phyloP scores from a whole-genome alignment of 116 monocot genomes.

The Trichopus zeylanicus region DNA sequence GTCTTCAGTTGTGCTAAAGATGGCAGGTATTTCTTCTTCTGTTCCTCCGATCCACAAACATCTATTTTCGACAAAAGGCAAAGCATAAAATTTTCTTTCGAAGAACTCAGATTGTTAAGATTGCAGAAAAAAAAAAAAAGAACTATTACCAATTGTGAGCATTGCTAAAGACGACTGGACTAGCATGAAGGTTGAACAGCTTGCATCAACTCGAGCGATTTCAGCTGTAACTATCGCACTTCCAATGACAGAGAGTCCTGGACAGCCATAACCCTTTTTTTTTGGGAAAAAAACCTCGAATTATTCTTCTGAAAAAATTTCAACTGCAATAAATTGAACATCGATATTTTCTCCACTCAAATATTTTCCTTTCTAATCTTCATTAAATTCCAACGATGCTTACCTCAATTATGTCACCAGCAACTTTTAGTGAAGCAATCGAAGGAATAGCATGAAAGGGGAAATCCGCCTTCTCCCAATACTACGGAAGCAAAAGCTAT shows the following conservation, averaged over 20 bases:
- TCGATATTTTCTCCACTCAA: background rate
- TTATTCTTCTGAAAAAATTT: no score
- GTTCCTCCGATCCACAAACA: slow-evolving; percentile 85
- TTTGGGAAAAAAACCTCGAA: no score
- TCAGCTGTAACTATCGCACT: slow-evolving; percentile 71
- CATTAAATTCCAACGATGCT: no score
- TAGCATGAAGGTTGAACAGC: slow-evolving; percentile 88
- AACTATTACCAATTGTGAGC: slow-evolving; percentile 76
- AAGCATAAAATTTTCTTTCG: no score
- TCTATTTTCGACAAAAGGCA: slow-evolving; percentile 31
- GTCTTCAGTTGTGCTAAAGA: slow-evolving; percentile 62
- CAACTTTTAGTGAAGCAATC: slow-evolving; percentile 58
- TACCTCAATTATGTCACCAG: slow-evolving; percentile 95
- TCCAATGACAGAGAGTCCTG: slow-evolving; percentile 70
- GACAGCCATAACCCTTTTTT: slow-evolving; percentile 93
- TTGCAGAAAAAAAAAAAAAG: no score
- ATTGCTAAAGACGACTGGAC: slow-evolving; percentile 96
- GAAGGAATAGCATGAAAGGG: slow-evolving; percentile 78
- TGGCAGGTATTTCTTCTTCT: slow-evolving; percentile 83
- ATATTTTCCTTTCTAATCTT: no score
- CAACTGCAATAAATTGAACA: no score
- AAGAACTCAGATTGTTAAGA: no score
- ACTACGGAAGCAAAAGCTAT: slow-evolving; percentile 23
- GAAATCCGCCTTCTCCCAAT: slow-evolving; percentile 98
- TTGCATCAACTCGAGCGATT: slow-evolving; percentile 93